These are phyloP conservation scores for Tylopilus sp. DNA, from an alignment of 1,284 basidiomycete species.

Conservation along the genomic window DNA sequence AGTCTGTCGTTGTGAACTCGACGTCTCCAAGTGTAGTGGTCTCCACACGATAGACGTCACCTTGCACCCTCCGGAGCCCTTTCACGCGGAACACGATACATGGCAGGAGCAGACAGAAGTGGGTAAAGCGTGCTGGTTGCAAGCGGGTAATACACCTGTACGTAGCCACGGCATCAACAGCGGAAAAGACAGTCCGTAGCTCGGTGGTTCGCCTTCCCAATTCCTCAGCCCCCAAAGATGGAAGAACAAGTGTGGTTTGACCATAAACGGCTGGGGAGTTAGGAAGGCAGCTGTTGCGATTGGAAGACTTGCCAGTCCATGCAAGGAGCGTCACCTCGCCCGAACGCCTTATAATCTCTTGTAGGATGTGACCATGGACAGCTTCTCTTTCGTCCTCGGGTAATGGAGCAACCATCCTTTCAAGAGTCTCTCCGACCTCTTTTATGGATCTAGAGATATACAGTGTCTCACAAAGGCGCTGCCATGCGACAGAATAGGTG, in stretches of 20 bases:
- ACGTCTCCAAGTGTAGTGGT: constrained; percentile 2
- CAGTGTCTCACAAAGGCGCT: background rate
- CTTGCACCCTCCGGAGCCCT: background rate
- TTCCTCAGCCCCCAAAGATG: background rate
- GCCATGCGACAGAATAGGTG: background rate
- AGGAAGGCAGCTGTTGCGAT: constrained; percentile 7
- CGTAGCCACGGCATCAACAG: background rate
- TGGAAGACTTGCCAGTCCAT: constrained; percentile 5
- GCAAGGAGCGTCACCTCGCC: constrained; percentile 4
- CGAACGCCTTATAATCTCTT: background rate
- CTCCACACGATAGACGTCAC: background rate
- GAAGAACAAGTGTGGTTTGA: background rate
- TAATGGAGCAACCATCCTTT: background rate
- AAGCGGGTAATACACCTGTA: constrained; percentile 7
- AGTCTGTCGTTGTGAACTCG: background rate
- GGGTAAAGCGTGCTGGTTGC: constrained; percentile 4
- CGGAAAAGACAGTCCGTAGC: background rate
- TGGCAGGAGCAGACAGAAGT: constrained; percentile 10
- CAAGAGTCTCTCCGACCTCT: background rate
- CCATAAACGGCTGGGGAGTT: constrained; percentile 1
- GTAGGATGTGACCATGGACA: background rate
- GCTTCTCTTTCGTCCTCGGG: background rate
- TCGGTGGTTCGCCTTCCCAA: background rate
- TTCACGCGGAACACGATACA: constrained; percentile 8
- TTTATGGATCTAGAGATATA: background rate